Conservation (phyloP, 306 rosid species). For the Citrullus mucosospermus region DNA sequence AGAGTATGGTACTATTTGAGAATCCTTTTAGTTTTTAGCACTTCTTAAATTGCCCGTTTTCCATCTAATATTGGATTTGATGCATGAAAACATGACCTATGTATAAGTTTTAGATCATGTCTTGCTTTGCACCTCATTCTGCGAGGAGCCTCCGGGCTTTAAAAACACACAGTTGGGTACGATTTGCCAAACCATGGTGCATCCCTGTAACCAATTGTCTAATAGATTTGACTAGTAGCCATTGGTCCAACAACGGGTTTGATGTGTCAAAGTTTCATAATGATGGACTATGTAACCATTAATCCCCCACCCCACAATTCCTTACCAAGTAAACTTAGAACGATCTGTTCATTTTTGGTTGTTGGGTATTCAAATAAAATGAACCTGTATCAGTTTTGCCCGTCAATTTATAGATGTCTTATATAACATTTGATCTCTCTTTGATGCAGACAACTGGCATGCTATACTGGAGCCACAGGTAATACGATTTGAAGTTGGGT, state of each 20-base stretch:
- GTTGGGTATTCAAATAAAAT: not conserved
- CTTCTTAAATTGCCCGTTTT: not conserved
- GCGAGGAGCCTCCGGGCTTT: too few relatives aligned
- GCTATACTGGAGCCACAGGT: slow-evolving; percentile 46
- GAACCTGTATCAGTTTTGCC: not conserved
- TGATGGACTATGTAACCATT: not conserved
- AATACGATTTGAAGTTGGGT: not conserved
- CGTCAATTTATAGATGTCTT: not conserved
- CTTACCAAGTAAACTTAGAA: not conserved
- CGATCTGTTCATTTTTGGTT: not conserved
- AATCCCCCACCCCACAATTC: not conserved
- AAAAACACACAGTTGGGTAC: not conserved
- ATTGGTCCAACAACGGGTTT: not conserved
- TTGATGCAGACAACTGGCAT: slow-evolving; percentile 40
- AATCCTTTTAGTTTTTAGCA: not conserved
- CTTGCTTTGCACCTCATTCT: not conserved
- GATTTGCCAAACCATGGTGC: not conserved
- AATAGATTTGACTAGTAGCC: not conserved
- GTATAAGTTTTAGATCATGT: not conserved
- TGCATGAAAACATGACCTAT: not conserved
- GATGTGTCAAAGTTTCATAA: not conserved
- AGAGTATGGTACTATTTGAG: not conserved
- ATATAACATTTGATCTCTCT: slow-evolving; percentile 10
- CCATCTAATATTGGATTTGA: not conserved
- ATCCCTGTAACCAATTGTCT: not conserved